Percentiles rank a stretch among this genome's conserved stretches.
These are phyloP conservation scores for Eutrema heterophyllum DNA, from an alignment of 345 rosid genomes.

Conservation along the genomic window DNA sequence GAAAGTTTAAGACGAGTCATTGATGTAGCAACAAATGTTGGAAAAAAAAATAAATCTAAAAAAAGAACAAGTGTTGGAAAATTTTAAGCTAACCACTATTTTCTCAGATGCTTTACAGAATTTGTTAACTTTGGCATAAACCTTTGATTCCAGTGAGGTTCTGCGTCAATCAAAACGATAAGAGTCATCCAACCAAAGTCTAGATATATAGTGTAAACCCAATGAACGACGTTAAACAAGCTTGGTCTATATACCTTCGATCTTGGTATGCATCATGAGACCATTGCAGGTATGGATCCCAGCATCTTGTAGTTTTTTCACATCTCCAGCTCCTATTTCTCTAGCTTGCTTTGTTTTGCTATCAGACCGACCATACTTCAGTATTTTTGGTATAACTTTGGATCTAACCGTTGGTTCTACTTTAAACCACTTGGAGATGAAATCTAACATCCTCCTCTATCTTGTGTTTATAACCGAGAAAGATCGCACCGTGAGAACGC, in stretches of 20 bases:
- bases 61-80: no score
- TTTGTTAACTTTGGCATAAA: conserved; percentile 92
- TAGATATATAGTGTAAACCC: not conserved
- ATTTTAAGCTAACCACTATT: conserved; percentile 61
- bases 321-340: conserved; percentile 53
- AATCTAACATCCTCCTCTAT: no score
- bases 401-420: no score
- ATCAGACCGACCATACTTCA: no score
- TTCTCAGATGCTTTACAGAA: conserved; percentile 97
- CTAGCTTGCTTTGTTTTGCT: no score
- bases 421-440: no score
- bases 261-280: conserved; percentile 95
- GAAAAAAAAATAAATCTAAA: no score
- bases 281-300: conserved; percentile 97
- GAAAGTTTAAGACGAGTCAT: not conserved
- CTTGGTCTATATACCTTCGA: conserved; percentile 43
- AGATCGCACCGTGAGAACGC: no score
- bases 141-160: conserved; percentile 91
- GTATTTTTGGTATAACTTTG: no score
- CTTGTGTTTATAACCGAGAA: no score
- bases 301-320: conserved; percentile 89
- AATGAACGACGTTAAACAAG: not conserved
- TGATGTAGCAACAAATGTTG: not conserved
- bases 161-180: conserved; percentile 30
- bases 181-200: not conserved